phyloP scores from a whole-genome alignment of 257 asterid species.

The Nemophila menziesii region DNA sequence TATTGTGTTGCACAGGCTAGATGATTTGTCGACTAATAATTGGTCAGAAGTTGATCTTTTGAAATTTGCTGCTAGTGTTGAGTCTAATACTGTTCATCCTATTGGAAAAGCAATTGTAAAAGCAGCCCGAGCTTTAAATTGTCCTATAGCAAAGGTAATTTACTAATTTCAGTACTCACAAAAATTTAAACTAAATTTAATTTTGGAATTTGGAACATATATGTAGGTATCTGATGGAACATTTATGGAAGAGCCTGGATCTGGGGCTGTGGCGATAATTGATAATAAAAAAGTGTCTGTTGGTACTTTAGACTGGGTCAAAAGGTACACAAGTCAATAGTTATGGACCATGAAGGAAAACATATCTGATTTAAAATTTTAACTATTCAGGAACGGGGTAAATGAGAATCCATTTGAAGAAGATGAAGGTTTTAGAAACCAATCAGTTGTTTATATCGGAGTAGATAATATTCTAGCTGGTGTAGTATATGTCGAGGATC shows the following conservation, averaged over 20 bases:
- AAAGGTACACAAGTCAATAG: no score
- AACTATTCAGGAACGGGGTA: slow-evolving; percentile 63
- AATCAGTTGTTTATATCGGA: slow-evolving; percentile 87
- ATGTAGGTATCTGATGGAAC: no score
- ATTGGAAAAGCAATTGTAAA: slow-evolving; percentile 91
- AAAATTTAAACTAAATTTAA: no score
- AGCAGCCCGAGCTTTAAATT: slow-evolving; percentile 61
- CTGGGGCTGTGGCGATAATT: no score
- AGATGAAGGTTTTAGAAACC: slow-evolving; percentile 73
- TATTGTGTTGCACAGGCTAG: no score
- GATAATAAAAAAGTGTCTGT: no score
- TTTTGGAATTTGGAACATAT: no score
- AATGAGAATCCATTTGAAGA: slow-evolving; percentile 47
- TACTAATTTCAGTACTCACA: no score
- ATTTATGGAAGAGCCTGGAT: no score
- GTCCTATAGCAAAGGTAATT: slow-evolving; percentile 55
- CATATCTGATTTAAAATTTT: background rate
- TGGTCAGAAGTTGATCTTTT: slow-evolving; percentile 83
- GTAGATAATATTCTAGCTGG: slow-evolving; percentile 82
- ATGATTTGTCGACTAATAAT: slow-evolving; percentile 18
- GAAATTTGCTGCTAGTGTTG: slow-evolving; percentile 91
- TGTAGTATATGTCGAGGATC: slow-evolving; percentile 87
- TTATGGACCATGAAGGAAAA: no score
- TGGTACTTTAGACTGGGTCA: no score
- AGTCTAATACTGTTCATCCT: slow-evolving; percentile 87